These are phyloP conservation scores for Phytophthora foliorum DNA, from an alignment of 352 stramenopile species.

Conservation along the genomic window DNA sequence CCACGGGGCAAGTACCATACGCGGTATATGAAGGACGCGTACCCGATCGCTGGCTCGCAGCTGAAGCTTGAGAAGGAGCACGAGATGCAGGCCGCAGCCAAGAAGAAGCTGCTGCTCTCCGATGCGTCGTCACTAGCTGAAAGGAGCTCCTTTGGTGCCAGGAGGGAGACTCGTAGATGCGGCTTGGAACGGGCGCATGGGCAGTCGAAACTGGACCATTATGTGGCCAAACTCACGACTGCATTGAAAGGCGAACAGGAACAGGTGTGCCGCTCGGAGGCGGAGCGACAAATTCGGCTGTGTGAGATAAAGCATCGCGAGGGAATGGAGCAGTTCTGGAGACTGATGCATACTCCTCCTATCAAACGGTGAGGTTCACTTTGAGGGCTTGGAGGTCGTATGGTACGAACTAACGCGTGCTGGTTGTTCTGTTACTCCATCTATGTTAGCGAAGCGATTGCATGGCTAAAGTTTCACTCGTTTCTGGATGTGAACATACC, in stretches of 20 bases:
- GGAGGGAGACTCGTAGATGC: constrained; percentile 4
- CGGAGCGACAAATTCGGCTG: constrained; percentile 51
- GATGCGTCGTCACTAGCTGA: constrained; percentile 20
- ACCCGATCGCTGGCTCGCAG: constrained; percentile 80
- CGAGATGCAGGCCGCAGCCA: constrained; percentile 60
- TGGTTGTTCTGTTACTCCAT: constrained; percentile 3
- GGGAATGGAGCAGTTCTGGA: constrained; percentile 72
- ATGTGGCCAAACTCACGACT: constrained; percentile 47
- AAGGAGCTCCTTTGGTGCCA: background rate
- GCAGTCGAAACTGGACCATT: constrained; percentile 63
- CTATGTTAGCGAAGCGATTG: constrained; percentile 56
- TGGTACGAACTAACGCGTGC: background rate
- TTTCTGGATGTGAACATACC: constrained; percentile 81
- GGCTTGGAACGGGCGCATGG: constrained; percentile 13
- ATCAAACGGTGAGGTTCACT: constrained; percentile 37
- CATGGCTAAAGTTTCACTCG: constrained; percentile 66
- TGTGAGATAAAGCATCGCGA: constrained; percentile 42
- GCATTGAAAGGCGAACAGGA: constrained; percentile 47
- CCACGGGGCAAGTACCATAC: constrained; percentile 75
- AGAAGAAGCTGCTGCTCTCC: constrained; percentile 75
- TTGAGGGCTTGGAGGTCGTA: background rate
- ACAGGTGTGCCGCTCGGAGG: constrained; percentile 28
- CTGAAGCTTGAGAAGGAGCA: constrained; percentile 74
- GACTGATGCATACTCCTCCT: constrained; percentile 45
- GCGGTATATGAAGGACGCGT: constrained; percentile 73